phyloP scores from a whole-genome alignment of 75 land plant genomes.

The Sequoiadendron giganteum region DNA sequence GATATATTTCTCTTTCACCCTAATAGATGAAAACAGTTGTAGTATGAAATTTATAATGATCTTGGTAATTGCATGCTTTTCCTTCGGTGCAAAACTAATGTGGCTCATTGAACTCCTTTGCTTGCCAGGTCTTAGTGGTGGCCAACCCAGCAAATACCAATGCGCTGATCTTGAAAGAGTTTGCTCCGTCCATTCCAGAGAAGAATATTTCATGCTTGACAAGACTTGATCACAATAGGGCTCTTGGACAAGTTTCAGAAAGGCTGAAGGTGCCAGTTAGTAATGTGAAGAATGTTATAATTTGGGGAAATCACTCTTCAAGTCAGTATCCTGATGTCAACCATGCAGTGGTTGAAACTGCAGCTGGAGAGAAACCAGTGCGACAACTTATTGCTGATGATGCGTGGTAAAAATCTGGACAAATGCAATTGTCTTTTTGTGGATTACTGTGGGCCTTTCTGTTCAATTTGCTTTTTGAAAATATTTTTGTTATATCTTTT shows the following conservation, averaged over 20 bases:
- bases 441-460: neutral
- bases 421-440: neutral
- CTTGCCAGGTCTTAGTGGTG: slow-evolving; percentile 79
- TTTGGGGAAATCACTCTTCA: slow-evolving; percentile 82
- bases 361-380: slow-evolving; percentile 44
- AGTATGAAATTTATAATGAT: neutral
- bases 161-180: slow-evolving; percentile 93
- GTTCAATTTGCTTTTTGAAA: neutral
- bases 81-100: neutral
- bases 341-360: slow-evolving; percentile 54
- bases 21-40: neutral
- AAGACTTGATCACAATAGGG: slow-evolving; percentile 75
- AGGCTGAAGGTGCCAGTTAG: slow-evolving; percentile 43
- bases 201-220: slow-evolving; percentile 74
- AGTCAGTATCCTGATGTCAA: slow-evolving; percentile 74
- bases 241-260: slow-evolving; percentile 69
- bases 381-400: slow-evolving; percentile 55
- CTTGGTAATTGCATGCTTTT: neutral
- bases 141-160: slow-evolving; percentile 98
- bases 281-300: slow-evolving; percentile 67
- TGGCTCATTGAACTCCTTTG: neutral
- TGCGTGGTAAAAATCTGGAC: slow-evolving; percentile 37
- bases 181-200: slow-evolving; percentile 76
- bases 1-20: neutral
- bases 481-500: neutral